Conservation (phyloP, 1,284 basidiomycete genomes). For the Boletellus deceptivus region DNA sequence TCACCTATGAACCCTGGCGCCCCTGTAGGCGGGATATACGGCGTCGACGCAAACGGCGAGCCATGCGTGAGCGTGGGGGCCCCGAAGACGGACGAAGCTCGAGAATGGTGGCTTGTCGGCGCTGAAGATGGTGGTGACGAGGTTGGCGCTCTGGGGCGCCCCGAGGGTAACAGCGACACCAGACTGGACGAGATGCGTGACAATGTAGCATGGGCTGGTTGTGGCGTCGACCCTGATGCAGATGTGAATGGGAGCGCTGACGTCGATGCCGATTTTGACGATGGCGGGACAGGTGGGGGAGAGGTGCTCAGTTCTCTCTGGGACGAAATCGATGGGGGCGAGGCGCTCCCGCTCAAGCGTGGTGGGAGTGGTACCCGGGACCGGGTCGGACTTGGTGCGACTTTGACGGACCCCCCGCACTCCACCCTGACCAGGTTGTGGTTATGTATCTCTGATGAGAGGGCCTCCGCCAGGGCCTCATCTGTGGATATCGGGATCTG, state of each 20-base stretch:
- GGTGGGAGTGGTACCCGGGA: conserved; percentile 25
- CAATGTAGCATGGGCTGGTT: conserved; percentile 24
- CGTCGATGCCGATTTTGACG: not conserved
- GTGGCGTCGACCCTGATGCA: not conserved
- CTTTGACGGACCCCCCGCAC: conserved; percentile 16
- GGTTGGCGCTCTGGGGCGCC: conserved; percentile 8
- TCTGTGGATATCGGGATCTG: conserved; percentile 10
- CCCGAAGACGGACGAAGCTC: conserved; percentile 1
- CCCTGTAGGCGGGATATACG: conserved; percentile 65
- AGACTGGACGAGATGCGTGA: conserved; percentile 30
- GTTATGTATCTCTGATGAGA: conserved; percentile 18
- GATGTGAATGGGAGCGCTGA: not conserved
- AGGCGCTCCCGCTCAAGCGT: conserved; percentile 20
- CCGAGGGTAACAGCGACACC: conserved; percentile 27
- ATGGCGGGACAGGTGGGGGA: not conserved
- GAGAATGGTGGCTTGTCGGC: conserved; percentile 1
- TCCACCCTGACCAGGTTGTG: conserved; percentile 10
- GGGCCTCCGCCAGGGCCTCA: conserved; percentile 22
- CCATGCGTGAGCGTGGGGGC: conserved; percentile 38
- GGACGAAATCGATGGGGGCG: conserved; percentile 23
- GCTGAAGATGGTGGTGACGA: conserved; percentile 1
- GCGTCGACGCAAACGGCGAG: conserved; percentile 57
- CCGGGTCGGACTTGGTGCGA: conserved; percentile 8
- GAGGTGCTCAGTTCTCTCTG: conserved; percentile 9
- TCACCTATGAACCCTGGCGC: conserved; percentile 77